These are phyloP conservation scores for Sphenostylis stenocarpa DNA, from an alignment of 306 rosid species.

Conservation along the genomic window DNA sequence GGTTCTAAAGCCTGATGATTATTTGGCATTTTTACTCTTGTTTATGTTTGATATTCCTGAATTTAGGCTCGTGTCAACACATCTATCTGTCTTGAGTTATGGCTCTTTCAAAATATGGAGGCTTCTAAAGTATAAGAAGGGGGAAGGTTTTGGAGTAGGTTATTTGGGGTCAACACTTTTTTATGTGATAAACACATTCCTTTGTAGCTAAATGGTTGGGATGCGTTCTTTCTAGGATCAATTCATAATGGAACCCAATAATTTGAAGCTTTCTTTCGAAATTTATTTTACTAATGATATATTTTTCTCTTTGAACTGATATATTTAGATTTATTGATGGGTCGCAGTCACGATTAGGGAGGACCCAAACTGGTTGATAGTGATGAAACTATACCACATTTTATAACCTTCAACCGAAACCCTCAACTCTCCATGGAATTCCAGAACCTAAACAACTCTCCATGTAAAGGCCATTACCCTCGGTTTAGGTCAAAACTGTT, in stretches of 20 bases:
- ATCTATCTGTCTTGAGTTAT: conserved; percentile 1
- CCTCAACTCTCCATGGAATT: no score
- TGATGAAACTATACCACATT: no score
- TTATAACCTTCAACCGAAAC: no score
- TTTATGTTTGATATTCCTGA: no score
- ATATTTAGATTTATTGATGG: background rate
- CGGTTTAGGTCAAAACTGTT: background rate
- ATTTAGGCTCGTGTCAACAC: no score
- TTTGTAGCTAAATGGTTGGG: background rate
- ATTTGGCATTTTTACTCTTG: no score
- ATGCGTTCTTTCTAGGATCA: background rate
- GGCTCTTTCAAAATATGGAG: background rate
- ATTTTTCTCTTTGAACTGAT: background rate
- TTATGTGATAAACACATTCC: background rate
- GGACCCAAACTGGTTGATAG: no score
- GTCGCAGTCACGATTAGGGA: background rate
- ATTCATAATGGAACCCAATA: background rate
- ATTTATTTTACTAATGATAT: background rate
- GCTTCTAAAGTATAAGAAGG: background rate
- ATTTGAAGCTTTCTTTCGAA: background rate
- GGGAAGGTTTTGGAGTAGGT: background rate
- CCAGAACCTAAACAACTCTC: no score
- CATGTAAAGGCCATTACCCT: no score
- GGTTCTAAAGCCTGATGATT: background rate
- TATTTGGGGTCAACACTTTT: background rate